These are phyloP conservation scores for Pythium dissimile DNA, from an alignment of 352 stramenopile species.

Conservation along the genomic window DNA sequence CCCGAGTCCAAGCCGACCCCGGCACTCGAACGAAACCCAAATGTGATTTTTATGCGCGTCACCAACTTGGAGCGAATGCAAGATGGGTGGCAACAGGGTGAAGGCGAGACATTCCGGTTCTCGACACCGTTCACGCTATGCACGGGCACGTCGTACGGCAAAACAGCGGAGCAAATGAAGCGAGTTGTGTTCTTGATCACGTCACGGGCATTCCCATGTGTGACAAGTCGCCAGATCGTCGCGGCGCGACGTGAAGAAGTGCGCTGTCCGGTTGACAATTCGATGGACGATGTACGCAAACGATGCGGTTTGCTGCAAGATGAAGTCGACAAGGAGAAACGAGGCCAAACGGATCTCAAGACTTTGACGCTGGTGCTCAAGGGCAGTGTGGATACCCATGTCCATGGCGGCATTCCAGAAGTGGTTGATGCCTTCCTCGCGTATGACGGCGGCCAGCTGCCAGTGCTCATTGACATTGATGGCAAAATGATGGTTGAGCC, in stretches of 20 bases:
- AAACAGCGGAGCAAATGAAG: slow-evolving; percentile 70
- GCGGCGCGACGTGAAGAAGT: slow-evolving; percentile 34
- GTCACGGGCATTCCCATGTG: slow-evolving; percentile 40
- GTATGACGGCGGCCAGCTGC: not conserved
- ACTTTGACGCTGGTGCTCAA: slow-evolving; percentile 77
- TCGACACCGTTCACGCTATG: slow-evolving; percentile 50
- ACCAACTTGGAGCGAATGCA: slow-evolving; percentile 19
- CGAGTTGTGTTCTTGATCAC: slow-evolving; percentile 52
- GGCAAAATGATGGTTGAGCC: slow-evolving; percentile 31
- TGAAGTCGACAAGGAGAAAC: slow-evolving; percentile 51
- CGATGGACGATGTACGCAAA: slow-evolving; percentile 76
- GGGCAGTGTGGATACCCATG: slow-evolving; percentile 75
- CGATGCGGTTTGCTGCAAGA: slow-evolving; percentile 47
- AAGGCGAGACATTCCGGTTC: slow-evolving; percentile 32
- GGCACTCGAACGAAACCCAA: slow-evolving; percentile 36
- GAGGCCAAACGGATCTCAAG: slow-evolving; percentile 55
- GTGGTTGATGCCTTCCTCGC: slow-evolving; percentile 69
- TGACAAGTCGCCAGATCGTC: slow-evolving; percentile 46
- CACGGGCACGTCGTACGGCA: slow-evolving; percentile 48
- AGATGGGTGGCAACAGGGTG: not conserved
- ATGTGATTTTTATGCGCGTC: slow-evolving; percentile 61
- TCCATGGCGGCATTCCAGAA: slow-evolving; percentile 71
- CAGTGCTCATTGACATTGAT: slow-evolving; percentile 28
- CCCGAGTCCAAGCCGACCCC: slow-evolving; percentile 45
- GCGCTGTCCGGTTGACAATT: slow-evolving; percentile 64